Percentiles rank a stretch among this genome's conserved stretches.
phyloP scores from a whole-genome alignment of 345 rosid species.

The Raphanus sativus region DNA sequence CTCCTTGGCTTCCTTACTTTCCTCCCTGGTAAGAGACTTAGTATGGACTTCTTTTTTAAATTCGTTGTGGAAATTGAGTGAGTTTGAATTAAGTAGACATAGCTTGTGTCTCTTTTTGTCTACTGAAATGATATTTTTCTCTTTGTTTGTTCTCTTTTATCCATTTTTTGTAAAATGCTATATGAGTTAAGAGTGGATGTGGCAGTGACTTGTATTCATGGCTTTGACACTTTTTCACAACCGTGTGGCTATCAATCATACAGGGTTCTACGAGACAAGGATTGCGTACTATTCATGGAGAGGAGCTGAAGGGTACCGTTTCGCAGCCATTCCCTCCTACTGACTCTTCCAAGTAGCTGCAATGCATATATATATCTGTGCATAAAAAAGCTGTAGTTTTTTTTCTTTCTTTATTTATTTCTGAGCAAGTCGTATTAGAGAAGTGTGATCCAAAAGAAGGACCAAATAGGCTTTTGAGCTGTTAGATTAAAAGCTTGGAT shows the following conservation, averaged over 20 bases:
- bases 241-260: conserved; percentile 9
- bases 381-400: conserved; percentile 5
- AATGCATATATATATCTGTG: not conserved
- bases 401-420: not conserved
- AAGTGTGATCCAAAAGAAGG: not conserved
- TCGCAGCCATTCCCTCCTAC: conserved; percentile 77
- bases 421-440: not conserved
- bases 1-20: conserved; percentile 76
- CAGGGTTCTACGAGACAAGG: conserved; percentile 89
- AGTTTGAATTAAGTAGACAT: not conserved
- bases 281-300: conserved; percentile 92
- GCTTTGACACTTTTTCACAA: conserved; percentile 2
- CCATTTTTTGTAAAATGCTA: not conserved
- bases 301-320: conserved; percentile 79
- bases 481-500: not conserved
- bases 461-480: not conserved
- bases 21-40: conserved; percentile 62
- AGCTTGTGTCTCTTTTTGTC: not conserved
- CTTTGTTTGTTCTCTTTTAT: not conserved
- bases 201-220: not conserved
- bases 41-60: not conserved
- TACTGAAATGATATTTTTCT: not conserved
- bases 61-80: not conserved
- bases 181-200: not conserved
- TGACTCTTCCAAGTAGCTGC: conserved; percentile 26